Base-by-base conservation (phyloP, 495 filamentous ascomycete species). In the Aspergillus hancockii region DNA sequence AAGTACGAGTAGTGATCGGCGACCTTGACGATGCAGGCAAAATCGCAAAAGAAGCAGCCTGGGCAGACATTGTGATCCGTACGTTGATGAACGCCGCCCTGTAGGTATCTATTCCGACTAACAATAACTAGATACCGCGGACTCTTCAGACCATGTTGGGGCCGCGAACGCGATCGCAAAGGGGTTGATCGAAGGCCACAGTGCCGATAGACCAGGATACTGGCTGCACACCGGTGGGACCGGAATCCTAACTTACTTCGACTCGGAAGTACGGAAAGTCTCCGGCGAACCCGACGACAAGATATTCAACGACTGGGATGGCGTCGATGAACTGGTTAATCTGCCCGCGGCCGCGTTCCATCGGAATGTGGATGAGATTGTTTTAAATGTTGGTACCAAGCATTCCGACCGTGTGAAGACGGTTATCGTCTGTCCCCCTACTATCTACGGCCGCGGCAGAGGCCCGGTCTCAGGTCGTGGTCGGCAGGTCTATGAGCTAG, bases 401-500 rank as follows among this genome's bases (percentile, higher is more conserved):
- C 52, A 82, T 59, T 67, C 74, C 13, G 74, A 78, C 43, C 73
- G 68, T 21, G 76, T 88, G 16, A 83, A 80, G 62, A 85, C 83
- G 1, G 86, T 89, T 4, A 83, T 93, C 58, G 76, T 92, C 14
- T 88, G 83, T 43, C 89, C 90, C 4, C 87, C 88, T 1, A 85
- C 81, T 7, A 92, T 93, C 66, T 92, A 92, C 69, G 90, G 89
- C 51, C 59, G 45, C 51, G 89, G 89, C 22, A 80, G 88, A 31
- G 88, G 90, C 0, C 81, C 88, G 0, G 78, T 75, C 55, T 91
- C 90, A 59, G 72, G 79, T 60, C 73, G 79, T 54, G 85, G 83
- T 57, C 77, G 79, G 55, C 88, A 92, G 64, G 78, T 88, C 0
- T 84, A 85, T 45, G 67, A 72, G 36, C 67, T 92, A 32, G 76